Conservation (phyloP, 768 basidiomycete species). For the Russula lepida region DNA sequence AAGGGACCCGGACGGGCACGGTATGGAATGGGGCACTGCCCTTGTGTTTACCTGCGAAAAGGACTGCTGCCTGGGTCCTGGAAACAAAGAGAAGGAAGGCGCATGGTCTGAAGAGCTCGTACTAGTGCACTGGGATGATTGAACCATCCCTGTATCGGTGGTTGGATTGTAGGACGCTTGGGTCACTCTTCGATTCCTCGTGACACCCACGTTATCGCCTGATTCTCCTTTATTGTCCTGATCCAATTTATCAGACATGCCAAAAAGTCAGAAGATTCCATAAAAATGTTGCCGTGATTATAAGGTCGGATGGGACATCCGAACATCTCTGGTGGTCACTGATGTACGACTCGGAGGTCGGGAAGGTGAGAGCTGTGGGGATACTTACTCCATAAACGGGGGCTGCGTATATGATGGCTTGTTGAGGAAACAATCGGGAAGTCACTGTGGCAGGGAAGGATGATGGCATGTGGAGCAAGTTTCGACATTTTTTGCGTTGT, state of each 20-base stretch:
- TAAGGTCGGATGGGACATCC: neutral
- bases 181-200: neutral
- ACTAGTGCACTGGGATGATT: conserved; percentile 69
- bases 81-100: conserved; percentile 32
- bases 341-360: neutral
- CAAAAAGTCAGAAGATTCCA: neutral
- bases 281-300: neutral
- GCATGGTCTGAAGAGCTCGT: conserved; percentile 72
- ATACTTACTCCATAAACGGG: neutral
- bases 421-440: neutral
- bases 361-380: neutral
- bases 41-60: conserved; percentile 80
- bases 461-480: neutral
- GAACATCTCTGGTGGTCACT: neutral
- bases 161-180: neutral
- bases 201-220: neutral
- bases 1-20: conserved; percentile 38
- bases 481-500: neutral
- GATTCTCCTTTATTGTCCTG: neutral
- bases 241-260: neutral
- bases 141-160: conserved; percentile 7
- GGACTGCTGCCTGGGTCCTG: conserved; percentile 57
- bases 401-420: neutral
- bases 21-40: conserved; percentile 95
- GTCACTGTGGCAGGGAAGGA: neutral